Percentiles rank a stretch among this genome's conserved stretches.
phyloP scores from a whole-genome alignment of 1,284 basidiomycete species.

The Tilletia caries region DNA sequence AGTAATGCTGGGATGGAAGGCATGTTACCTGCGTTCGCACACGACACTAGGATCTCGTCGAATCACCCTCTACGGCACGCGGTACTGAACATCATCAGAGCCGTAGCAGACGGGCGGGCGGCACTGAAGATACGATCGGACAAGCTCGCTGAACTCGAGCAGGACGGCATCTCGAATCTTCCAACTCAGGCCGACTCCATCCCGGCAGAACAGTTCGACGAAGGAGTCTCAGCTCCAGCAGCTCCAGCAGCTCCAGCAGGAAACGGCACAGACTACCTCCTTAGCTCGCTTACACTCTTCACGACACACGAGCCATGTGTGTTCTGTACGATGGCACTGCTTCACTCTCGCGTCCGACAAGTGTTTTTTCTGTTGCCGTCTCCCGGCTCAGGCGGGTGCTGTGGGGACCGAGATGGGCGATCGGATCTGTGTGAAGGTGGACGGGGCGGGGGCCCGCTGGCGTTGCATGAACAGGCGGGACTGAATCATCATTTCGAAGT shows the following conservation, averaged over 20 bases:
- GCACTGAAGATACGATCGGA: not conserved
- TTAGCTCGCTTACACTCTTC: constrained; percentile 43
- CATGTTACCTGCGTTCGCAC: constrained; percentile 20
- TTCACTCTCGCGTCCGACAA: constrained; percentile 44
- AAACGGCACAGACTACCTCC: constrained; percentile 49
- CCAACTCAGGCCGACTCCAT: not conserved
- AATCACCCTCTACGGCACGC: constrained; percentile 49
- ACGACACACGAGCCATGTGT: constrained; percentile 50
- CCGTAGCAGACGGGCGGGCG: constrained; percentile 28
- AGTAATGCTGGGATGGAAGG: constrained; percentile 6
- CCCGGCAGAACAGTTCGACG: no score
- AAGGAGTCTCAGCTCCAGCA: no score
- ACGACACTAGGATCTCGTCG: constrained; percentile 31
- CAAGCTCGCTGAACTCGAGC: constrained; percentile 1
- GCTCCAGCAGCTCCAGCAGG: constrained; percentile 16
- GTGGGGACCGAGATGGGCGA: constrained; percentile 22
- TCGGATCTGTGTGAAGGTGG: constrained; percentile 22
- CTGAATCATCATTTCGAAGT: constrained; percentile 56
- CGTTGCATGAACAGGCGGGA: constrained; percentile 55
- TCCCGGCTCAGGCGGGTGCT: constrained; percentile 42
- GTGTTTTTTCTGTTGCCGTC: constrained; percentile 43
- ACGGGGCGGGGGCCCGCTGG: constrained; percentile 46
- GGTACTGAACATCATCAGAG: constrained; percentile 30
- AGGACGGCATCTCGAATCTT: not conserved
- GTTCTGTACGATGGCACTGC: constrained; percentile 49